Base-by-base conservation (phyloP, 148 eudicot genomes). In the Hydrangea macrophylla region DNA sequence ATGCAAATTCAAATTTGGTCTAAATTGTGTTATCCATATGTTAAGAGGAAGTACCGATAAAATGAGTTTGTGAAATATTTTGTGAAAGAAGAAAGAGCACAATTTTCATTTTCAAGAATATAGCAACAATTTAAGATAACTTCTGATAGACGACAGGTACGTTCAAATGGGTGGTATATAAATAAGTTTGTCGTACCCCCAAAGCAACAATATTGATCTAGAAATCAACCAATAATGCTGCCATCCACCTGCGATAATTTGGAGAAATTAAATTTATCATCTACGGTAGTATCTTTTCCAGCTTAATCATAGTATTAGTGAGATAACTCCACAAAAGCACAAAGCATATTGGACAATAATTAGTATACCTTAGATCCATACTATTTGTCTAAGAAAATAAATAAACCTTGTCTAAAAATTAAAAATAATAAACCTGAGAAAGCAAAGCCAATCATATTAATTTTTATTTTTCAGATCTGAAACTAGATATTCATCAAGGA, bases 221-320 rank as follows among this genome's bases (percentile, higher is more conserved):
- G 84, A 82, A 91, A 74, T 91, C 97, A 58, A 91, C 63, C 67
- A 91, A 71, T 27, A 89, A 84, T 22, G 89, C 85, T 23, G 51
- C 44, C 94, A 91, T 86, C 94, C 94, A 91, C 78, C 97, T 91
- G 88, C 72, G 81, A 57, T 24, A 62, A n/a, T 58, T 35, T 39
- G 27, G 27, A 70, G 8, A 68, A 42, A 63, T 5, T 35, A 42
- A 33, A 37, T 53, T 30, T 17, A 53, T 7, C 15, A 36, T 31
- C 20, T 48, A 15, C 7, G 17, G 31, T 22, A 17, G 15, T 32
- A 32, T 13, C 51, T 48, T 0, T 48, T 48, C 17, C 5, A 48
- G n/a, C 6, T 18, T 11, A 48, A 3, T 48, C 6, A n/a, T n/a
- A n/a, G n/a, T n/a, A n/a, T n/a, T n/a, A 17, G 7, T 48, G 5